A percentile compares a stretch with the other conserved stretches of the same genome.
Conservation (phyloP, 768 basidiomycete species). For the Lanmaoa rubissima region DNA sequence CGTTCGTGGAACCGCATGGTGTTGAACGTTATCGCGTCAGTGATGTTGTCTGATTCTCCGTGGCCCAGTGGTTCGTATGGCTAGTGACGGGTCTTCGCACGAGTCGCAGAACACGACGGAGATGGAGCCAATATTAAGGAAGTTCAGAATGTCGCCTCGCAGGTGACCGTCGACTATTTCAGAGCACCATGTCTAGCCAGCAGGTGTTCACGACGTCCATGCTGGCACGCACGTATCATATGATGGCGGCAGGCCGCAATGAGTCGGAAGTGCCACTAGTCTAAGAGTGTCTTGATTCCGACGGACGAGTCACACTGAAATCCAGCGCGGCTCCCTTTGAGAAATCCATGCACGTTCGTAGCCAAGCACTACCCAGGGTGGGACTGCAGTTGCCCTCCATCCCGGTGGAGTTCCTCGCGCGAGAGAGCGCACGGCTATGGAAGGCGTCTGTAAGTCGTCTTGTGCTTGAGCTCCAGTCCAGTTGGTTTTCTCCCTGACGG, state of each 20-base stretch:
- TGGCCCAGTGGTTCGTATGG: not conserved
- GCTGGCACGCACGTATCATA: not conserved
- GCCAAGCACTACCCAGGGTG: not conserved
- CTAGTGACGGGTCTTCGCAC: not conserved
- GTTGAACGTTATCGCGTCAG: not conserved
- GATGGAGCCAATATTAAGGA: not conserved
- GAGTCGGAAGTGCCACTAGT: not conserved
- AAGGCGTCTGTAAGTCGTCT: not conserved
- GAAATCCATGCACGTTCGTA: not conserved
- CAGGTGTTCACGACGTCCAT: not conserved
- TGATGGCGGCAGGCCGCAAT: not conserved
- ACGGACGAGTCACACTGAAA: not conserved
- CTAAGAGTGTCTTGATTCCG: not conserved
- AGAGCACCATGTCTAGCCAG: not conserved
- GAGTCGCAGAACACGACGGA: not conserved
- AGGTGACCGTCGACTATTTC: not conserved
- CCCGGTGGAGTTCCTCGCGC: not conserved
- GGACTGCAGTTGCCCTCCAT: not conserved
- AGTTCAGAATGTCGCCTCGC: not conserved
- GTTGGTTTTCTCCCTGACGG: not conserved
- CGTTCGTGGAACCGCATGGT: not conserved
- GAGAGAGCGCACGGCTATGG: not conserved
- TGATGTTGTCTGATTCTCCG: not conserved
- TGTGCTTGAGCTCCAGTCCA: not conserved
- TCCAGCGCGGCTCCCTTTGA: not conserved